Evolutionary conservation across 345 rosid species (phyloP).

Genomic region (Stellera chamaejasme): DNA sequence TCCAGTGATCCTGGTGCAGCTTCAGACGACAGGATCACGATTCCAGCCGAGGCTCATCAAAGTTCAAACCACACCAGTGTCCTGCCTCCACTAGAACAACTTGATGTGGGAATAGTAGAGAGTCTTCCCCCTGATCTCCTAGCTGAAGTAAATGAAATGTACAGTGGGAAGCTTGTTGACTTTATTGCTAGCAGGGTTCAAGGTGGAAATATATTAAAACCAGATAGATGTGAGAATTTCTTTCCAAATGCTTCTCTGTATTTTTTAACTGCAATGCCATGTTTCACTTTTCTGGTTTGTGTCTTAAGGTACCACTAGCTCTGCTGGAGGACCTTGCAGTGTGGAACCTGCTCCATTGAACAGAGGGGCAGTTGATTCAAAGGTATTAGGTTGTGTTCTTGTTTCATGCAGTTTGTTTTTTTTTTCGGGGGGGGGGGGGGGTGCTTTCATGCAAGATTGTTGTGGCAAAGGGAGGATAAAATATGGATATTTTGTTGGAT

Average conservation of each 20-base stretch:
- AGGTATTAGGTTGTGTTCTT: slow-evolving; percentile 28
- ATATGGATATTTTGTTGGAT: no score
- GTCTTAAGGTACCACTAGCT: slow-evolving; percentile 14
- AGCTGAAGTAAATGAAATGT: slow-evolving; percentile 70
- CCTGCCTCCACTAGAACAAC: slow-evolving; percentile 59
- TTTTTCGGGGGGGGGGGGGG: no score
- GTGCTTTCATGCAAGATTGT: no score
- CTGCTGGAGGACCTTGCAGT: slow-evolving; percentile 17
- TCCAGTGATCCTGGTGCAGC: slow-evolving; percentile 20
- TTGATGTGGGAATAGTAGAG: slow-evolving; percentile 75
- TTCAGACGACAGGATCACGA: slow-evolving; percentile 26
- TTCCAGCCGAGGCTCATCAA: slow-evolving; percentile 19
- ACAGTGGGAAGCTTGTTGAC: slow-evolving; percentile 59
- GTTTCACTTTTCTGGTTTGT: slow-evolving; percentile 6
- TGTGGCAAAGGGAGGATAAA: no score
- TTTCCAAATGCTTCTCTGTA: background rate
- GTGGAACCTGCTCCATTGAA: slow-evolving; percentile 19
- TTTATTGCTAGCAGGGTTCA: slow-evolving; percentile 42
- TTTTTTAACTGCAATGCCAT: no score
- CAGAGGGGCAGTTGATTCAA: slow-evolving; percentile 13
- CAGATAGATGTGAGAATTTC: slow-evolving; percentile 26
- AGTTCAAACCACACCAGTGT: slow-evolving; percentile 24
- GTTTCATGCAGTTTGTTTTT: no score
- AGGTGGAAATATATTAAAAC: slow-evolving; percentile 21
- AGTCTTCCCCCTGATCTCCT: slow-evolving; percentile 79